phyloP scores from a whole-genome alignment of 192 early-diverging fungal genomes.

The Podila clonocystis region DNA sequence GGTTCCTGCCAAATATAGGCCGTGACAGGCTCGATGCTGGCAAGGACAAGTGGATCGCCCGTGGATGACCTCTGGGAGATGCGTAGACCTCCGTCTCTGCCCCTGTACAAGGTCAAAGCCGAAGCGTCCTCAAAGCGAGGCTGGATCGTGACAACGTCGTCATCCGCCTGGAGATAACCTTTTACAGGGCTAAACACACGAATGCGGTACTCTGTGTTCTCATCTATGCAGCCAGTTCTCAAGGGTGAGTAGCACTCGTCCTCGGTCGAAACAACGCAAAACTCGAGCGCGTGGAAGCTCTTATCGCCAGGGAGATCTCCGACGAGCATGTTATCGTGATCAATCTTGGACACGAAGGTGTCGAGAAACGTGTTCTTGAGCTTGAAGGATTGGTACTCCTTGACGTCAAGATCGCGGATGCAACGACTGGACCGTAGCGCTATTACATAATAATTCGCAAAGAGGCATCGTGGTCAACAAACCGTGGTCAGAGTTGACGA shows the following conservation, averaged over 20 bases:
- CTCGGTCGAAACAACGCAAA: conserved; percentile 18
- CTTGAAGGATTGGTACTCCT: conserved; percentile 16
- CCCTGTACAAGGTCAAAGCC: background rate
- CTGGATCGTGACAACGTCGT: background rate
- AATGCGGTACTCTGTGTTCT: conserved; percentile 20
- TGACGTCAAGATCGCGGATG: background rate
- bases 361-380: background rate
- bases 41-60: no score
- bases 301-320: conserved; percentile 2
- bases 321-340: conserved; percentile 3
- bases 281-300: background rate
- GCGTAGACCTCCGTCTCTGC: no score
- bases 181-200: background rate
- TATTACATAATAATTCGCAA: no score
- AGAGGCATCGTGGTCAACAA: no score
- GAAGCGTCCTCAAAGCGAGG: background rate
- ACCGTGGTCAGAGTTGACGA: no score
- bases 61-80: no score
- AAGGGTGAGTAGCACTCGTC: background rate
- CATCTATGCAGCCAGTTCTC: conserved; percentile 1
- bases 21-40: no score
- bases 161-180: conserved; percentile 9
- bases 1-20: no score
- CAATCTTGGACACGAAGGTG: conserved; percentile 1
- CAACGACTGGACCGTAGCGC: no score